Percentiles rank a stretch among this genome's conserved stretches.
Evolutionary conservation across 2,329 filamentous ascomycete species (phyloP).

Genomic region (Endocalyx cinctus): DNA sequence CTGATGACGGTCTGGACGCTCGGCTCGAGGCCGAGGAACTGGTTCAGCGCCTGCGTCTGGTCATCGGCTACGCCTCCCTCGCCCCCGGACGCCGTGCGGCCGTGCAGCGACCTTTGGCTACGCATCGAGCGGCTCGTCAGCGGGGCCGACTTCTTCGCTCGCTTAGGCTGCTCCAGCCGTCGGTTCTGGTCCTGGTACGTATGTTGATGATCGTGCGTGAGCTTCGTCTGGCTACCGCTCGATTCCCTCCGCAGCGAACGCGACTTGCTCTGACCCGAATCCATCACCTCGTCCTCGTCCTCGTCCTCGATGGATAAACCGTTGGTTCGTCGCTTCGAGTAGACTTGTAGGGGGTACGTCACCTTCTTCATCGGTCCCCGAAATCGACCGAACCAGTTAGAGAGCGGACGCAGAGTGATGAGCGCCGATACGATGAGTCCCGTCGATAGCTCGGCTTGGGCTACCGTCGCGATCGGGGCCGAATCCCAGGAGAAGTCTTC

Average conservation of each 20-base stretch:
- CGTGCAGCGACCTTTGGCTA: not conserved
- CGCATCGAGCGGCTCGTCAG: not conserved
- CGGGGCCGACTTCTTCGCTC: not conserved
- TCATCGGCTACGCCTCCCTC: constrained; percentile 2
- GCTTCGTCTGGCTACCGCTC: constrained; percentile 16
- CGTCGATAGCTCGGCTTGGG: constrained; percentile 15
- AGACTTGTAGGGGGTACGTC: constrained; percentile 5
- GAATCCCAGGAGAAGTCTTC: constrained; percentile 12
- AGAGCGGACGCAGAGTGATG: constrained; percentile 16
- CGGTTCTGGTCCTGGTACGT: not conserved
- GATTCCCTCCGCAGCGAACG: constrained; percentile 5
- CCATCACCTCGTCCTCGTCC: constrained; percentile 4
- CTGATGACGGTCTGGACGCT: constrained; percentile 17
- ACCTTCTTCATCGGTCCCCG: constrained; percentile 2
- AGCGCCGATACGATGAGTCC: constrained; percentile 17
- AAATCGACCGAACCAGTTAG: constrained; percentile 8
- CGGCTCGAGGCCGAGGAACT: constrained; percentile 12
- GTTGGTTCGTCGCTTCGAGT: not conserved
- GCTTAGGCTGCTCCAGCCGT: not conserved
- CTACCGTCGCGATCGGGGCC: constrained; percentile 12
- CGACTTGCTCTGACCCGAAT: constrained; percentile 8
- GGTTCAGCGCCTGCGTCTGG: constrained; percentile 10
- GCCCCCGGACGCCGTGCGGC: constrained; percentile 3
- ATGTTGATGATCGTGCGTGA: constrained; percentile 8
- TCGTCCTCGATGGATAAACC: not conserved